Percentiles rank a stretch among this genome's conserved stretches.
phyloP scores from a whole-genome alignment of 352 stramenopile species.

The Phytopythium boreale region DNA sequence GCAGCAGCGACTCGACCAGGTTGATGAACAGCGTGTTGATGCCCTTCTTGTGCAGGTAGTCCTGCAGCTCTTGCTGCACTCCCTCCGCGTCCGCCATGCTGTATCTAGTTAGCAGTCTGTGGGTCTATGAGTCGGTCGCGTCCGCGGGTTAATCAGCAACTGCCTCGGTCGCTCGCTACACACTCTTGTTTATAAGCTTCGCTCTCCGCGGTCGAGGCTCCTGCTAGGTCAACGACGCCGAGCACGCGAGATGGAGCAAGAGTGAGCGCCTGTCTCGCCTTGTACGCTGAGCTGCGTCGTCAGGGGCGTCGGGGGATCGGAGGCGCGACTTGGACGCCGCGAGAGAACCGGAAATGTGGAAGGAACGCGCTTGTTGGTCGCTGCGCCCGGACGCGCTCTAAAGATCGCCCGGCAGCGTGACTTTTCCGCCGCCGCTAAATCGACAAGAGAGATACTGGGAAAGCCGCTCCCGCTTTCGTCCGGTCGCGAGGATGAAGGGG shows the following conservation, averaged over 20 bases:
- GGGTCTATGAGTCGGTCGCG: neutral
- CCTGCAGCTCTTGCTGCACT: constrained; percentile 90
- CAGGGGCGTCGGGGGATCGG: too few relatives aligned
- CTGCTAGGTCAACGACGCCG: neutral
- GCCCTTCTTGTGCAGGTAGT: constrained; percentile 90
- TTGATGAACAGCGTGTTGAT: constrained; percentile 93
- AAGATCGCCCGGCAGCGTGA: constrained; percentile 3
- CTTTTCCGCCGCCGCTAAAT: neutral
- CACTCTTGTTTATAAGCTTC: too few relatives aligned
- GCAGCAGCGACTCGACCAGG: constrained; percentile 87
- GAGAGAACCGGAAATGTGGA: constrained; percentile 1
- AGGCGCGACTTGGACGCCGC: neutral
- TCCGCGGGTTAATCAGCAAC: neutral
- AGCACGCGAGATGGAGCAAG: neutral
- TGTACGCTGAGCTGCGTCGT: neutral
- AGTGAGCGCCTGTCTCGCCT: neutral
- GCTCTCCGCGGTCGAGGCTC: neutral
- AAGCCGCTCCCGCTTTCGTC: neutral
- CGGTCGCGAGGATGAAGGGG: neutral
- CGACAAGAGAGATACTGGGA: neutral
- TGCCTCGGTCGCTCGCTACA: neutral
- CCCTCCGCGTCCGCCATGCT: constrained; percentile 81
- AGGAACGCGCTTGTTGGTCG: neutral
- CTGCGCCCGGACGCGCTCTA: neutral
- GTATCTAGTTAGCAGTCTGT: neutral